Base-by-base conservation (phyloP, 345 rosid species). In the Viola odorata region DNA sequence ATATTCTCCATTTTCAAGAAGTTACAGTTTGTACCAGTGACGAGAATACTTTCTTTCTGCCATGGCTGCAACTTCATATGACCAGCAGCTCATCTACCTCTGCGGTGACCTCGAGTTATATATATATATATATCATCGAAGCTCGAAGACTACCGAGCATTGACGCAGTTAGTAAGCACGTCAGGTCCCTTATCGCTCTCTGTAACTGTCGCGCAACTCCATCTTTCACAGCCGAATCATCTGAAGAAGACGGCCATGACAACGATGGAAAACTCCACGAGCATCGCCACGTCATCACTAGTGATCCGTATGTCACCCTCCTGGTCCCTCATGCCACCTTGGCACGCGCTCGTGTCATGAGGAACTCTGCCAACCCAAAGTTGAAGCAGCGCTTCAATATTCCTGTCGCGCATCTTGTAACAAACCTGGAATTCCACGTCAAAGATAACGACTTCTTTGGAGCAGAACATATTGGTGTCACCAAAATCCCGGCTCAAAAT, bases 381-480 rank as follows among this genome's bases (percentile, higher is more conserved):
- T 94, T 97, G 99, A 50, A 82, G 69, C 89, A 90, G 75, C 71
- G 73, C 62, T 94, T 90, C 75, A 6, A 6, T 23, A 79, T 94
- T 48, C 77, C 82, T 3, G 5, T 94, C 4, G 97, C 99, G 10
- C 99, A 94, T 56, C 97, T 91, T 0, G 10, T 81, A 8, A 16
- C 32, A 13, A 45, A 82, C 51, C 78, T 94, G 54, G 97, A 94
- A 69, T 79, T 94, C 65, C 85, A 78, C 54, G 91, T 94, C 44
- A 90, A 90, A 55, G 99, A 94, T 62, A 74, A 94, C 37, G 96
- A 94, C 56, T 56, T 85, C 1, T 91, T 94, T 60, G 97, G 99
- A 12, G 81, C 92, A 11, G 84, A 94, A 57, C 32, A 81, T 12
- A 82, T 94, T 5, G 97, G 99, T 4, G 15, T 56, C 0, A 79